A percentile compares a stretch with the other conserved stretches of the same genome.
phyloP scores from a whole-genome alignment of 331 rosid species.

The Erythrophleum ivorense region DNA sequence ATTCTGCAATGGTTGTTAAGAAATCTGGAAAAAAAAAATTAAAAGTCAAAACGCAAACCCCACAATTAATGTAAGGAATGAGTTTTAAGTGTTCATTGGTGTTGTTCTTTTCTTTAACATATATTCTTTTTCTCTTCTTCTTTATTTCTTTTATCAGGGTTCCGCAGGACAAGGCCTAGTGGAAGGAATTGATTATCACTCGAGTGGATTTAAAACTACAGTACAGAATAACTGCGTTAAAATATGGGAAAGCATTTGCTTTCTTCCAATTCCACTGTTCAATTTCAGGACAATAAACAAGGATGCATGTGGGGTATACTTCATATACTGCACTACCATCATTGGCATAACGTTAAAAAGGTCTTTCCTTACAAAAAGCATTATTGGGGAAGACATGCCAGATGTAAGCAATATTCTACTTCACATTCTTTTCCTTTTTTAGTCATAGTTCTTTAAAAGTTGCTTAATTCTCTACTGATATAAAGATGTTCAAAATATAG shows the following conservation, averaged over 20 bases:
- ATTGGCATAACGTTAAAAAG: conserved; percentile 58
- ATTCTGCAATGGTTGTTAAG: neutral
- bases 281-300: conserved; percentile 29
- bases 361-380: conserved; percentile 51
- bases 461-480: neutral
- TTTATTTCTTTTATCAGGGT: conserved; percentile 37
- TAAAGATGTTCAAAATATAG: neutral
- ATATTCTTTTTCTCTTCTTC: neutral
- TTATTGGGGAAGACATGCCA: conserved; percentile 41
- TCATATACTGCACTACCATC: conserved; percentile 57
- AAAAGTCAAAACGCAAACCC: neutral
- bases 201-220: conserved; percentile 41
- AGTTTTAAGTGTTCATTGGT: conserved; percentile 15
- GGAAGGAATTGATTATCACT: conserved; percentile 43
- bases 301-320: conserved; percentile 59
- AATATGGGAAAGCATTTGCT: conserved; percentile 47
- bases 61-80: neutral
- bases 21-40: neutral
- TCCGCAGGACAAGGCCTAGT: conserved; percentile 48
- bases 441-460: neutral
- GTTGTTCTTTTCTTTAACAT: neutral
- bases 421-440: neutral
- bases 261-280: conserved; percentile 34
- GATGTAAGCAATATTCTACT: conserved; percentile 39
- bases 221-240: neutral